These are phyloP conservation scores for Skeletonema potamos DNA, from an alignment of 108 stramenopile genomes.

Conservation along the genomic window DNA sequence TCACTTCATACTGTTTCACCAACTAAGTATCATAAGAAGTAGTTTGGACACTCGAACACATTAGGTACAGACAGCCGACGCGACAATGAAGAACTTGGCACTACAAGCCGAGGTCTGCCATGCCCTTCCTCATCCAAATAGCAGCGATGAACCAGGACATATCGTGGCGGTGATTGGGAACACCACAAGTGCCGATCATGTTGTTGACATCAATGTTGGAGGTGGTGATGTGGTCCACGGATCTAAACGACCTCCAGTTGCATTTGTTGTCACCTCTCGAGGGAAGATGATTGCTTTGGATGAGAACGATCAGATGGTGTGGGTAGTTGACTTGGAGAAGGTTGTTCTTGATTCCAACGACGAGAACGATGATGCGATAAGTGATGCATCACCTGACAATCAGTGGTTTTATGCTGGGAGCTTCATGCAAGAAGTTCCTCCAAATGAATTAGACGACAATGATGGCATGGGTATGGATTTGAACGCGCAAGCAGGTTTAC, in stretches of 20 bases:
- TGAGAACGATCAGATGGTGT: conserved; percentile 19
- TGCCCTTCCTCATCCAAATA: neutral
- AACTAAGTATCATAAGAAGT: no score
- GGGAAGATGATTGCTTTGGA: conserved; percentile 33
- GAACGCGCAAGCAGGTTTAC: conserved; percentile 15
- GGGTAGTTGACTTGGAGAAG: conserved; percentile 45
- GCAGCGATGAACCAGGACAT: neutral
- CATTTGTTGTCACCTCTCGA: conserved; percentile 37
- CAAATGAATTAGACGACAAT: conserved; percentile 7
- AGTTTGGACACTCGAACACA: no score
- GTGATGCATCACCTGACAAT: neutral
- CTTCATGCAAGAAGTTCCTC: conserved; percentile 35
- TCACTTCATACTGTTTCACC: no score
- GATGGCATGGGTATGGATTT: conserved; percentile 27
- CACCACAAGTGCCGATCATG: conserved; percentile 10
- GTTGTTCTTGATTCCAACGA: conserved; percentile 34
- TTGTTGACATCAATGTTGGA: conserved; percentile 2
- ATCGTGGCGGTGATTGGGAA: conserved; percentile 24
- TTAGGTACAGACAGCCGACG: no score
- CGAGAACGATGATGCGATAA: conserved; percentile 19
- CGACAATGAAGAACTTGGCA: conserved; percentile 24
- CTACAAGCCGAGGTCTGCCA: conserved; percentile 30
- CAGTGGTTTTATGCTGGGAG: conserved; percentile 46
- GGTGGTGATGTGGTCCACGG: conserved; percentile 1
- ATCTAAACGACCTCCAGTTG: conserved; percentile 25